Evolutionary conservation across 1,139 yeast genomes (phyloP).

Genomic region (Candida mesenterica): DNA sequence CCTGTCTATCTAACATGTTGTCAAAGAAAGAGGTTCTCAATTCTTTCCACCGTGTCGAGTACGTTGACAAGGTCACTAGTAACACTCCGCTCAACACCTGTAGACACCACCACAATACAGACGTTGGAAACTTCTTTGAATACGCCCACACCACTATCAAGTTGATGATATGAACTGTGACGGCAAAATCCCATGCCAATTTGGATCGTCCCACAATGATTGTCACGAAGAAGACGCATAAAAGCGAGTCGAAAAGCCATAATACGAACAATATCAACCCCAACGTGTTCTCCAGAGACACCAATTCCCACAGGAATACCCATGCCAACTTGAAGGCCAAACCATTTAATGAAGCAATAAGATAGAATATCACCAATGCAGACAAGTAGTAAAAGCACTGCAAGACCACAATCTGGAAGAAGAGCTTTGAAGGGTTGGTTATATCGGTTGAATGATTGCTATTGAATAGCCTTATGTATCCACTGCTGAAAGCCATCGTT

Average conservation of each 20-base stretch:
- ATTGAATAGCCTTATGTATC: constrained; percentile 28
- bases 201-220: constrained; percentile 88
- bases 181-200: constrained; percentile 92
- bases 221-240: constrained; percentile 80
- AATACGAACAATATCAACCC: constrained; percentile 71
- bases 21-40: constrained; percentile 86
- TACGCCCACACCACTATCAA: constrained; percentile 66
- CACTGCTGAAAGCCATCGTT: constrained; percentile 16
- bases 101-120: constrained; percentile 80
- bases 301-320: constrained; percentile 80
- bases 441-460: constrained; percentile 27
- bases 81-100: constrained; percentile 67
- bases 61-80: constrained; percentile 78
- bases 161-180: constrained; percentile 83
- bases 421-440: constrained; percentile 38
- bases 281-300: constrained; percentile 72
- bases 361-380: constrained; percentile 56
- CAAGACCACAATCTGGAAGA: constrained; percentile 57
- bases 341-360: constrained; percentile 60
- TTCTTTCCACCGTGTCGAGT: constrained; percentile 87
- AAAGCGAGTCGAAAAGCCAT: constrained; percentile 78
- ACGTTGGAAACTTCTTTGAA: constrained; percentile 64
- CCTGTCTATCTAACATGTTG: constrained; percentile 60
- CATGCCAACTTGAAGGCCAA: constrained; percentile 61
- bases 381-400: constrained; percentile 68